Evolutionary conservation across 768 basidiomycete genomes (phyloP), one percentile per base, ranked within the genome.

Genomic region (Macrolepiota albuminosa): DNA sequence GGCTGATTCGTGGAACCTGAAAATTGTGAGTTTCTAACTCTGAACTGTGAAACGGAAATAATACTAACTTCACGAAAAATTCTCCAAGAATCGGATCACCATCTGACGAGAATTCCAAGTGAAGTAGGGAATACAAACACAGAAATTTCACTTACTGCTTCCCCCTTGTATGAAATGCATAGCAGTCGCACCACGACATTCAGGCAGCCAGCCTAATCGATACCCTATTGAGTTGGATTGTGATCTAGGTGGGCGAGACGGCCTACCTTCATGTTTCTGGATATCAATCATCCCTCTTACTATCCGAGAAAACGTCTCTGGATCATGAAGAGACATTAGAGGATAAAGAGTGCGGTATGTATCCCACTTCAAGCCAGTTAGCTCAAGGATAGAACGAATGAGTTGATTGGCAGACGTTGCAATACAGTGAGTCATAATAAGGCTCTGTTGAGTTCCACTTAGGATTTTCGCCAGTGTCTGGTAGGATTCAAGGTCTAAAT

Each of bases 281-380:
- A 87, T 86, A 65, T 87, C 81, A 58, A 87, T 81, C 83, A 86
- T 83, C 0, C 82, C 85, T 2, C 85, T 74, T 1, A 86, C 84
- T 48, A 86, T 85, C 14, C 75, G 73, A 1, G 86, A 76, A 64
- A 85, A 86, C 10, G 77, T 81, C 43, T 72, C 74, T 0, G 85
- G 84, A 61, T 86, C 86, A 53, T 87, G 85, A 5, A 87, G 75
- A 0, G 84, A 82, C 80, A 85, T 82, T 42, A 86, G 72, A 0
- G 86, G 81, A 64, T 79, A 87, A 10, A 87, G 71, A 0, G 84
- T 85, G 16, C 85, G 76, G 66, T 82, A 86, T 1, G 85, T 86
- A 61, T 87, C 85, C 86, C 85, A 85, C 84, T 86, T 43, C 3
- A 34, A 45, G 10, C 4, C 7, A 16, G 36, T 51, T 6, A 54